These are phyloP conservation scores for Fragilaria crotonensis DNA, from an alignment of 108 stramenopile species.

Conservation along the genomic window DNA sequence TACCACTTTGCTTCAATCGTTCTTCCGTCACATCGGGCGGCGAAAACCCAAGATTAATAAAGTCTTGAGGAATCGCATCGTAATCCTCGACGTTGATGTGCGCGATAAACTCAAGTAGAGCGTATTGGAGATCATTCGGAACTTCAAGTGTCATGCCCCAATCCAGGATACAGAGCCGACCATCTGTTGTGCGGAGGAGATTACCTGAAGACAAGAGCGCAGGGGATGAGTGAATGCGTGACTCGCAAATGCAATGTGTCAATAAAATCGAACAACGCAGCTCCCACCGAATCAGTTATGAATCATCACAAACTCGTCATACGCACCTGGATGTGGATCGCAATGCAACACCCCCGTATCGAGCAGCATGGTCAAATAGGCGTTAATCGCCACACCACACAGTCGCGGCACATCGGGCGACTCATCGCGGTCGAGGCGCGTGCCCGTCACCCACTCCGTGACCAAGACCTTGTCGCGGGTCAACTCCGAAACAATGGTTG, in stretches of 20 bases:
- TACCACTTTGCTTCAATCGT: slow-evolving; percentile 44
- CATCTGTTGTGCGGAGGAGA: slow-evolving; percentile 74
- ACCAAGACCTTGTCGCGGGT: slow-evolving; percentile 74
- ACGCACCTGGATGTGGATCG: slow-evolving; percentile 34
- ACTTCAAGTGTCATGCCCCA: slow-evolving; percentile 84
- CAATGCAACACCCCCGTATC: slow-evolving; percentile 75
- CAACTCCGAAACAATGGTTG: slow-evolving; percentile 53
- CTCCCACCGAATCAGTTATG: not conserved
- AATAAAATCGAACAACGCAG: not conserved
- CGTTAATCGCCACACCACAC: slow-evolving; percentile 82
- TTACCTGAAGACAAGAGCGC: slow-evolving; percentile 38
- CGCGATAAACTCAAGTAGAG: slow-evolving; percentile 82
- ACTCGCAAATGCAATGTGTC: not conserved
- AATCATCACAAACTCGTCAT: not conserved
- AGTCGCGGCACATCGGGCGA: slow-evolving; percentile 63
- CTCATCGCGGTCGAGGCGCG: slow-evolving; percentile 59
- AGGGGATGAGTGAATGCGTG: not conserved
- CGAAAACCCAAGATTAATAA: slow-evolving; percentile 74
- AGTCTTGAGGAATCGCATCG: slow-evolving; percentile 76
- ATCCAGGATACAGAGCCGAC: slow-evolving; percentile 77
- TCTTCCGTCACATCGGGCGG: slow-evolving; percentile 56
- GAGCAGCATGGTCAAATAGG: slow-evolving; percentile 76
- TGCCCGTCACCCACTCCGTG: slow-evolving; percentile 90
- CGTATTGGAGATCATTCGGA: slow-evolving; percentile 69
- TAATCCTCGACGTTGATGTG: slow-evolving; percentile 86